These are phyloP conservation scores for Alloteropsis angusta DNA, from an alignment of 202 grass and related monocot species.

Conservation along the genomic window DNA sequence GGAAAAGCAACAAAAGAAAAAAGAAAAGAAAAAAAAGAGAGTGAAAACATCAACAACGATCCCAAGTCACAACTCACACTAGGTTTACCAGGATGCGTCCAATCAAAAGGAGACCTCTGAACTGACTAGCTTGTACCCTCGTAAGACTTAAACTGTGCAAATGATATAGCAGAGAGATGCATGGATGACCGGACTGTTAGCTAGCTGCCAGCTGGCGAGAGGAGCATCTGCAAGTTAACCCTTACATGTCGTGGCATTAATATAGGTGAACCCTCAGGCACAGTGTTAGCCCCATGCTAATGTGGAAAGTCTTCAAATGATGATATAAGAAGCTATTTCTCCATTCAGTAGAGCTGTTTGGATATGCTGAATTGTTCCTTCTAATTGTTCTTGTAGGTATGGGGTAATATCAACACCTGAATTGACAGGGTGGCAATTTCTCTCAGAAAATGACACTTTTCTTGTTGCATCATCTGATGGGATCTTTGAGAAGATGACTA, in stretches of 20 bases:
- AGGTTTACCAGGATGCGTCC: background rate
- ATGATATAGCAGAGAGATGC: background rate
- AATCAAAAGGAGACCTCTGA: background rate
- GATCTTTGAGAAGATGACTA: constrained; percentile 79
- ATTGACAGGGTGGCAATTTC: constrained; percentile 62
- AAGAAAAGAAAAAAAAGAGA: background rate
- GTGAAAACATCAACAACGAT: background rate
- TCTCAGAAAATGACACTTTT: constrained; percentile 80
- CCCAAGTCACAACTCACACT: background rate
- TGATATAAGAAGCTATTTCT: background rate
- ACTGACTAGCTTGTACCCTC: background rate
- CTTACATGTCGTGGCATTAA: background rate
- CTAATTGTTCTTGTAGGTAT: constrained; percentile 53
- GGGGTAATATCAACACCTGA: constrained; percentile 93
- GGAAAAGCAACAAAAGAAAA: background rate
- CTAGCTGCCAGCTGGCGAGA: background rate
- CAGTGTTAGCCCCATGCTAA: background rate
- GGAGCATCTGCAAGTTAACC: background rate
- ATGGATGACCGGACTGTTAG: background rate
- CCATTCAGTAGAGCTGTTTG: constrained; percentile 16
- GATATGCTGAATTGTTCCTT: constrained; percentile 10
- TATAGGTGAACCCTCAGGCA: background rate
- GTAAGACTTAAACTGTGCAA: background rate
- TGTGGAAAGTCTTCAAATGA: background rate
- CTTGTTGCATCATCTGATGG: constrained; percentile 81